phyloP scores from a whole-genome alignment of 805 yeast genomes.

The Lipomyces starkeyi region DNA sequence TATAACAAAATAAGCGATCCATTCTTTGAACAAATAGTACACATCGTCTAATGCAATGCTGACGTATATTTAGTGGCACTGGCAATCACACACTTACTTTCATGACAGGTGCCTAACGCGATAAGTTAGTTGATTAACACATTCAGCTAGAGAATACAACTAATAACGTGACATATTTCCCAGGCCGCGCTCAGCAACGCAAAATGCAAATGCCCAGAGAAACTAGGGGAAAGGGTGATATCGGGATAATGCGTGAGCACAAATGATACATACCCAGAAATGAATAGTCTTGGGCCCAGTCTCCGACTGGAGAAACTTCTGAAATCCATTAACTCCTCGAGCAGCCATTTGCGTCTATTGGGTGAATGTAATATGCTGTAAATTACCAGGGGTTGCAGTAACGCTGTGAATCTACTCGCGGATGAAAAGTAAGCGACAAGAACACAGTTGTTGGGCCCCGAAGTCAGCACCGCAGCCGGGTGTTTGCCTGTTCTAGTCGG shows the following conservation, averaged over 20 bases:
- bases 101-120: slow-evolving; percentile 60
- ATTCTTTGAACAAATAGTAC: background rate
- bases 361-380: background rate
- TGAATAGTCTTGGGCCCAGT: slow-evolving; percentile 98
- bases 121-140: background rate
- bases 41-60: no score
- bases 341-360: slow-evolving; percentile 16
- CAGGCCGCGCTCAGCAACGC: background rate
- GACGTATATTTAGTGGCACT: background rate
- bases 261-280: slow-evolving; percentile 73
- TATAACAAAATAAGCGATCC: slow-evolving; percentile 15
- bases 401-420: background rate
- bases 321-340: slow-evolving; percentile 49
- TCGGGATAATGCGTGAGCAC: background rate
- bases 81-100: slow-evolving; percentile 47
- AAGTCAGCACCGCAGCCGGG: no score
- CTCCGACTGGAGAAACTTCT: slow-evolving; percentile 76
- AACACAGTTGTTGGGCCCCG: background rate
- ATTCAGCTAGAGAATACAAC: background rate
- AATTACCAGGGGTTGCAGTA: background rate
- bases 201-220: background rate
- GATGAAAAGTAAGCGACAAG: background rate
- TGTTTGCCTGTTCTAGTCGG: background rate
- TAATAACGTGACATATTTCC: background rate
- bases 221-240: background rate